phyloP scores from a whole-genome alignment of 805 yeast species.

The Ogataea degrootiae region DNA sequence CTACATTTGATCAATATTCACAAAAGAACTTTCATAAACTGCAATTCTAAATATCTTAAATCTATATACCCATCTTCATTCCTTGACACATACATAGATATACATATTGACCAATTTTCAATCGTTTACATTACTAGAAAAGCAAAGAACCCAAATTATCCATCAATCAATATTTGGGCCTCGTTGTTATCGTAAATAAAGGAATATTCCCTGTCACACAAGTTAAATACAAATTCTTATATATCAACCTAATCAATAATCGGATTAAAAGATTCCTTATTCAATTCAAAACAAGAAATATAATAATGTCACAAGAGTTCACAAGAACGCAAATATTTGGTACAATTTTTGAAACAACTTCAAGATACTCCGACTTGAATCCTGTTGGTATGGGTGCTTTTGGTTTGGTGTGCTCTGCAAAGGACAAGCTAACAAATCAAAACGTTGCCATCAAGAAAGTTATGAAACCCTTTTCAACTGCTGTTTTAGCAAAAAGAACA shows the following conservation, averaged over 20 bases:
- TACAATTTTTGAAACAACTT: conserved; percentile 90
- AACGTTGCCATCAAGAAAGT: conserved; percentile 96
- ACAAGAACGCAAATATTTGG: conserved; percentile 89
- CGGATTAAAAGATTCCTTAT: neutral
- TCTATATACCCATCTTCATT: too few species aligned
- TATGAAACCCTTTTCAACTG: conserved; percentile 94
- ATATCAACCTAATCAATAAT: neutral
- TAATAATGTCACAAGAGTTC: conserved; percentile 33
- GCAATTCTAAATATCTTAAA: too few species aligned
- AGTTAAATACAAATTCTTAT: neutral
- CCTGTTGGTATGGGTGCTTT: conserved; percentile 99
- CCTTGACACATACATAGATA: too few species aligned
- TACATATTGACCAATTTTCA: neutral
- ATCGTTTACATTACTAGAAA: neutral
- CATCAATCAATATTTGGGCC: neutral
- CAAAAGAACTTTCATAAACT: too few species aligned
- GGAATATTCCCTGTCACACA: neutral
- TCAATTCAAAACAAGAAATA: neutral
- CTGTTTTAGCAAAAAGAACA: conserved; percentile 93
- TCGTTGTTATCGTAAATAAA: neutral
- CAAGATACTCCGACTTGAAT: conserved; percentile 82
- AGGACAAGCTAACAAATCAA: conserved; percentile 83
- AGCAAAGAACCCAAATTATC: neutral
- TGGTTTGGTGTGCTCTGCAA: conserved; percentile 95
- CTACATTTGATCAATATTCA: too few species aligned